phyloP scores from a whole-genome alignment of 352 stramenopile species.

The Phytophthora kernoviae region DNA sequence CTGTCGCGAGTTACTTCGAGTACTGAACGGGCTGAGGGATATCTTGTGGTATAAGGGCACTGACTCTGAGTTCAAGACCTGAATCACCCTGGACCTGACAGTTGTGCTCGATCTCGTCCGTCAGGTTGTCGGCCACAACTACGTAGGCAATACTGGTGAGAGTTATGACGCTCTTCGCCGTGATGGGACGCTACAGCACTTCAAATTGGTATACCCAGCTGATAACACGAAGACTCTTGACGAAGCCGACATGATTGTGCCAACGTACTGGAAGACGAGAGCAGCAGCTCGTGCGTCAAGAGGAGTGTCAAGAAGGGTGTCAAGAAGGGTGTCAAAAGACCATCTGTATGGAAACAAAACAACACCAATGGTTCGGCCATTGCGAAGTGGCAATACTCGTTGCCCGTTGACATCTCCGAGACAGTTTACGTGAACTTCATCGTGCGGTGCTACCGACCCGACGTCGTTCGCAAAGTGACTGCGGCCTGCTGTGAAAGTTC shows the following conservation, averaged over 20 bases:
- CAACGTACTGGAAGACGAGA: conserved; percentile 18
- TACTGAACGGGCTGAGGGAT: conserved; percentile 18
- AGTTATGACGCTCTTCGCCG: not conserved
- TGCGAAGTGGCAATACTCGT: conserved; percentile 22
- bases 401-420: conserved; percentile 15
- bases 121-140: conserved; percentile 21
- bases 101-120: conserved; percentile 25
- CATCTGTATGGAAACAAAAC: not conserved
- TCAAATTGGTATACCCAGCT: conserved; percentile 19
- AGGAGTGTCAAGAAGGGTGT: conserved; percentile 3
- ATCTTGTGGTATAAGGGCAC: conserved; percentile 23
- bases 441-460: conserved; percentile 10
- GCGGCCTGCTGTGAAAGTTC: conserved; percentile 5
- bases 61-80: not conserved
- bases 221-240: not conserved
- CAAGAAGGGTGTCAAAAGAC: conserved; percentile 3
- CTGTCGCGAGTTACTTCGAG: conserved; percentile 12
- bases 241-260: conserved; percentile 14
- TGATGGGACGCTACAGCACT: conserved; percentile 1
- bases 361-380: not conserved
- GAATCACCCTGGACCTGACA: conserved; percentile 11
- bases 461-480: not conserved
- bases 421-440: conserved; percentile 19
- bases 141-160: not conserved
- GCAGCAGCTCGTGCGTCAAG: not conserved